Conservation (phyloP, 805 yeast genomes). For the Crinitomyces ghanaensis region DNA sequence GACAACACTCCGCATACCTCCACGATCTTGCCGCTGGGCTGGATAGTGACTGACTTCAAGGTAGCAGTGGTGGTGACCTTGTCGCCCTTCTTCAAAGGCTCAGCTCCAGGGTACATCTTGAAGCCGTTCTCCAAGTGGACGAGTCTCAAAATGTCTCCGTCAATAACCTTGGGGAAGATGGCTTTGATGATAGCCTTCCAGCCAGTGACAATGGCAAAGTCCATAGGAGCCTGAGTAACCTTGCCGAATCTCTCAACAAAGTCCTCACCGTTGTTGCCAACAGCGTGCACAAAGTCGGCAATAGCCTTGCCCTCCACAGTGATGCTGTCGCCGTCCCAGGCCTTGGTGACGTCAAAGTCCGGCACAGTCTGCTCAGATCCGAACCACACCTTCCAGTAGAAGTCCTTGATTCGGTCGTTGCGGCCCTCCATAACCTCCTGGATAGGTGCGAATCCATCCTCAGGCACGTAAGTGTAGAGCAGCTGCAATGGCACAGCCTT, state of each 20-base stretch:
- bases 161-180: constrained; percentile 92
- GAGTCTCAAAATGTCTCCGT: constrained; percentile 87
- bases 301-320: constrained; percentile 66
- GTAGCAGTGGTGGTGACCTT: constrained; percentile 72
- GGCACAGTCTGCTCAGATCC: constrained; percentile 44
- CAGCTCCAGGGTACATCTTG: constrained; percentile 84
- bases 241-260: constrained; percentile 79
- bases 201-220: constrained; percentile 95
- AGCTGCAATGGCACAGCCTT: constrained; percentile 65
- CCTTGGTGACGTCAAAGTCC: constrained; percentile 50
- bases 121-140: constrained; percentile 95
- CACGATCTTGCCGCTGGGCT: constrained; percentile 87
- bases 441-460: constrained; percentile 93
- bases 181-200: constrained; percentile 98
- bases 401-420: constrained; percentile 84
- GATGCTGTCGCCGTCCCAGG: constrained; percentile 58
- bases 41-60: constrained; percentile 80
- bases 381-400: constrained; percentile 98
- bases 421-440: constrained; percentile 82
- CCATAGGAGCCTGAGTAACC: constrained; percentile 88
- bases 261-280: constrained; percentile 94
- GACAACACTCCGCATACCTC: constrained; percentile 85
- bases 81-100: constrained; percentile 82
- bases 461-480: constrained; percentile 66
- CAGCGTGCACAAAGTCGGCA: constrained; percentile 90